These are phyloP conservation scores for Aspergillus sp. DNA, from an alignment of 2,329 filamentous ascomycete species.

Conservation along the genomic window DNA sequence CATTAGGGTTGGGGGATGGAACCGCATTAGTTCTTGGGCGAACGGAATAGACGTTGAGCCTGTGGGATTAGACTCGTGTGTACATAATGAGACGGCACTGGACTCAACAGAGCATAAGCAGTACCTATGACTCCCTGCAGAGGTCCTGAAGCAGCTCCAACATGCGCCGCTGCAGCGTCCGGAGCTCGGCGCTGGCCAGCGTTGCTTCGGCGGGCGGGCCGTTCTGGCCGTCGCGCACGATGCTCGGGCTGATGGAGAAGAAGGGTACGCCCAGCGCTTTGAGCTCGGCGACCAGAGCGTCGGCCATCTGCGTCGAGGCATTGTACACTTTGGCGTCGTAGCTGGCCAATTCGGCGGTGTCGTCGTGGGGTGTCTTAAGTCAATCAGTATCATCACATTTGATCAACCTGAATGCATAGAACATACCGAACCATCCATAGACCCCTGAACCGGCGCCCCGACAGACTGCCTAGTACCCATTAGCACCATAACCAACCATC, in stretches of 20 bases:
- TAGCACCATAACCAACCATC: neutral
- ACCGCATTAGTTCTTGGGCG: slow-evolving; percentile 9
- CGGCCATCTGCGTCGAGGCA: slow-evolving; percentile 50
- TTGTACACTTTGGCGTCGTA: slow-evolving; percentile 57
- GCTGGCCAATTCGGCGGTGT: slow-evolving; percentile 45
- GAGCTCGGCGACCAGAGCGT: slow-evolving; percentile 48
- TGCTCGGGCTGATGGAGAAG: slow-evolving; percentile 43
- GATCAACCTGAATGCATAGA: too few species aligned
- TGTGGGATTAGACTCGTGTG: slow-evolving; percentile 10
- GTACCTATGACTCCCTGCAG: slow-evolving; percentile 30
- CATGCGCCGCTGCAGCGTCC: slow-evolving; percentile 39
- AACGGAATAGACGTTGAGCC: slow-evolving; percentile 10
- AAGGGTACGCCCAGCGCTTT: slow-evolving; percentile 52
- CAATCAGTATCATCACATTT: too few species aligned
- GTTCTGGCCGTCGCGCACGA: slow-evolving; percentile 25
- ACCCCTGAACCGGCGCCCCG: neutral
- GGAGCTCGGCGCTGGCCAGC: slow-evolving; percentile 35
- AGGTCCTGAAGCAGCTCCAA: slow-evolving; percentile 44
- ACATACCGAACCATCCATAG: neutral
- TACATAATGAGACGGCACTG: slow-evolving; percentile 12
- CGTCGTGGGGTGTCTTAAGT: slow-evolving; percentile 39
- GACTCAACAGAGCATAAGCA: neutral
- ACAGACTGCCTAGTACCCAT: slow-evolving; percentile 1
- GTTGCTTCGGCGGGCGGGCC: slow-evolving; percentile 3
- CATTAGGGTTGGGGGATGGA: too few species aligned